Evolutionary conservation across 139 green algal genomes (phyloP).

Genomic region (Coelastrella sp.): DNA sequence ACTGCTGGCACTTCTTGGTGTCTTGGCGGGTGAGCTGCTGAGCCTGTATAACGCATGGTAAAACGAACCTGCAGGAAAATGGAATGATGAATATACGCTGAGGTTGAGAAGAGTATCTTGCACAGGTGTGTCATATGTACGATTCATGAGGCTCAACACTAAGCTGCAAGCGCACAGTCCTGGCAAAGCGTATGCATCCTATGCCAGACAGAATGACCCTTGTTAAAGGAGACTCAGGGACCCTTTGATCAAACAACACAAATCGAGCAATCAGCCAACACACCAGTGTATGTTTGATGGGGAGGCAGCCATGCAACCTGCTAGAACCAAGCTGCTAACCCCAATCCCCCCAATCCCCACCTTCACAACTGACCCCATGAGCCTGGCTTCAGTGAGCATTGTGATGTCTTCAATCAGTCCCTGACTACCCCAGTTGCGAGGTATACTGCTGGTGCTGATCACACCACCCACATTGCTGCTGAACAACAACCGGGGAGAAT

Average conservation of each 20-base stretch:
- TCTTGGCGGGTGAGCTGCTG: neutral
- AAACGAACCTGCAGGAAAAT: constrained; percentile 8
- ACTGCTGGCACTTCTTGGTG: constrained; percentile 45
- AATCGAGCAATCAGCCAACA: too few relatives aligned
- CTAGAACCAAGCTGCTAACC: neutral
- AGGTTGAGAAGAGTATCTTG: too few relatives aligned
- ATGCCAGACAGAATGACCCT: too few relatives aligned
- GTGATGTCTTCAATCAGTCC: constrained; percentile 32
- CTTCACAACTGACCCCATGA: constrained; percentile 22
- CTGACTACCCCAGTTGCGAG: constrained; percentile 48
- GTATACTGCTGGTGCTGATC: neutral
- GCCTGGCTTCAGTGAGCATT: constrained; percentile 10
- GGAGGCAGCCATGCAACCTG: too few relatives aligned
- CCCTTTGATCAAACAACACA: too few relatives aligned
- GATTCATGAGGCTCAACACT: too few relatives aligned
- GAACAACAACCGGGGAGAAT: constrained; percentile 14
- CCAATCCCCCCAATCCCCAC: neutral
- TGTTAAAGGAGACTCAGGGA: too few relatives aligned
- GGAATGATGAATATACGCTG: neutral
- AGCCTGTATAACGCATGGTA: constrained; percentile 34
- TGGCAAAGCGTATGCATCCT: too few relatives aligned
- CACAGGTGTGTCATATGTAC: too few relatives aligned
- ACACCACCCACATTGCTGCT: neutral
- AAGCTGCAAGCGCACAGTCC: too few relatives aligned
- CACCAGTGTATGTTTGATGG: too few relatives aligned